Conservation (phyloP, 805 yeast genomes). For the Kazachstania viticola region DNA sequence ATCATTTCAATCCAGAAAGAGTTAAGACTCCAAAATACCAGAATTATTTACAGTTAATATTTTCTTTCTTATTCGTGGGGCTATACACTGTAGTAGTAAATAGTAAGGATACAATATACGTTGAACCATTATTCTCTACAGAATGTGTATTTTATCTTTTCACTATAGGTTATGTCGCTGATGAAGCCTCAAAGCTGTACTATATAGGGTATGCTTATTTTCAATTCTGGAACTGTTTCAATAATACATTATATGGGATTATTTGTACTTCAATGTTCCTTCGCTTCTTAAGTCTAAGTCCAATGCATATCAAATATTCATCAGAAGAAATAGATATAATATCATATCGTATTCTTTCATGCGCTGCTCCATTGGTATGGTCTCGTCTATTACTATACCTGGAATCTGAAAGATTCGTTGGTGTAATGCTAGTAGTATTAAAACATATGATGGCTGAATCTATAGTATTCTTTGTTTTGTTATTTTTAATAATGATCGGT, state of each 20-base stretch:
- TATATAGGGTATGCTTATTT: conserved; percentile 65
- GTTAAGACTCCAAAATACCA: conserved; percentile 80
- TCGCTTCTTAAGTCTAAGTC: conserved; percentile 32
- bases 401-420: conserved; percentile 73
- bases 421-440: conserved; percentile 77
- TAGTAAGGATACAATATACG: conserved; percentile 31
- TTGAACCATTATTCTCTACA: conserved; percentile 30
- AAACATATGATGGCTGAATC: conserved; percentile 84
- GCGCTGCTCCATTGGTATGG: conserved; percentile 86
- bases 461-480: conserved; percentile 64
- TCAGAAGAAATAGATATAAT: conserved; percentile 36
- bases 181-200: conserved; percentile 59
- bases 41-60: conserved; percentile 54
- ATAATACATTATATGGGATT: conserved; percentile 53
- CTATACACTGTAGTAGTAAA: conserved; percentile 58
- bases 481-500: conserved; percentile 61
- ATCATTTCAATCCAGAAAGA: conserved; percentile 74
- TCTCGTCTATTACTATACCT: conserved; percentile 60
- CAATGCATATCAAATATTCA: conserved; percentile 15
- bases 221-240: conserved; percentile 71
- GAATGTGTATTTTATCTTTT: conserved; percentile 54
- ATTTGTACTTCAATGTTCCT: conserved; percentile 42
- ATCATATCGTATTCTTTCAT: conserved; percentile 59
- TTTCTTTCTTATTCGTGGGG: conserved; percentile 50
- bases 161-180: conserved; percentile 54